Conservation (phyloP, 768 basidiomycete genomes). For the Boletus fagicola region DNA sequence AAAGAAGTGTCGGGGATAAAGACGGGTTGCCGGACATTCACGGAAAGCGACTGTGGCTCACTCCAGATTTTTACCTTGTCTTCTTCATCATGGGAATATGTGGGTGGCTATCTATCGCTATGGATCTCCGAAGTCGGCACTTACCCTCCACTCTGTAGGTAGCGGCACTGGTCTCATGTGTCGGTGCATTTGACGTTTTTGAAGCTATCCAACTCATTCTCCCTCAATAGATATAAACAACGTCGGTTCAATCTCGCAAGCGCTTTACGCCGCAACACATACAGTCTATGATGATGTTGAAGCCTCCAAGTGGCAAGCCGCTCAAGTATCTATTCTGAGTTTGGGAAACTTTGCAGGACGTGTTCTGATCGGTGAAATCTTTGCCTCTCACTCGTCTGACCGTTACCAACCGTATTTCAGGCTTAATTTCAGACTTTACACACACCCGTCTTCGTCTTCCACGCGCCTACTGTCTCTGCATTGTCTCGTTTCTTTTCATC, state of each 20-base stretch:
- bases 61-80: conserved; percentile 64
- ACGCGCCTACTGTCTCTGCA: conserved; percentile 64
- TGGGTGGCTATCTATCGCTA: conserved; percentile 33
- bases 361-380: conserved; percentile 60
- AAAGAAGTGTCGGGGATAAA: conserved; percentile 4
- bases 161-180: conserved; percentile 79
- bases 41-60: conserved; percentile 50
- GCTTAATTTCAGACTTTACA: conserved; percentile 64
- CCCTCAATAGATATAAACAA: conserved; percentile 70
- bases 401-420: conserved; percentile 32
- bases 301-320: conserved; percentile 74
- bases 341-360: conserved; percentile 80
- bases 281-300: conserved; percentile 62
- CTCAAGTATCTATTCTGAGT: conserved; percentile 82
- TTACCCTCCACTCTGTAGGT: conserved; percentile 38
- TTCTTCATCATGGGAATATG: conserved; percentile 54
- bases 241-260: conserved; percentile 76
- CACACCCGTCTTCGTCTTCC: conserved; percentile 58
- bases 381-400: not conserved
- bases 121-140: not conserved
- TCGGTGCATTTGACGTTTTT: conserved; percentile 30
- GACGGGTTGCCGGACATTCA: conserved; percentile 48
- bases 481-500: conserved; percentile 68
- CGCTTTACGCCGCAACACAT: conserved; percentile 58
- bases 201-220: not conserved